Percentiles rank a stretch among this genome's conserved stretches.
Evolutionary conservation across 2,329 filamentous ascomycete species (phyloP).

Genomic region (Fusarium domesticum): DNA sequence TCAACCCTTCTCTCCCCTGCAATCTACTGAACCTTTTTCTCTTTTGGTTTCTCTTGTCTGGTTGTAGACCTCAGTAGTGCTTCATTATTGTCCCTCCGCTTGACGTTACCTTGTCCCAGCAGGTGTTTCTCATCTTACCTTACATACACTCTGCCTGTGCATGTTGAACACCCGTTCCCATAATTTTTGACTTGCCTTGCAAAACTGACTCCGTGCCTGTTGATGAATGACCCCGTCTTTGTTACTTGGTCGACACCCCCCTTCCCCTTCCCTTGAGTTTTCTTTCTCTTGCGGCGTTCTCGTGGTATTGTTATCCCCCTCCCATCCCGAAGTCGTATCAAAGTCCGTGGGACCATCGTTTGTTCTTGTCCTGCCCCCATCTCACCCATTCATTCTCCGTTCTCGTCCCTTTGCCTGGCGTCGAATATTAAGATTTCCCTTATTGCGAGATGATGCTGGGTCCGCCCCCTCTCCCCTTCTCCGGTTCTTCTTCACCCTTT

Average conservation of each 20-base stretch:
- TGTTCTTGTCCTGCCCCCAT: neutral
- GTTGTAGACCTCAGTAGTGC: no score
- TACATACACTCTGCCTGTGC: no score
- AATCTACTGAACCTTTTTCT: no score
- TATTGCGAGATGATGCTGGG: constrained; percentile 27
- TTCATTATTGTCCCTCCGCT: no score
- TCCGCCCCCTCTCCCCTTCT: constrained; percentile 22
- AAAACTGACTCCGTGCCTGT: no score
- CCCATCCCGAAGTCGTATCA: constrained; percentile 12
- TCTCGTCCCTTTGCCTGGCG: constrained; percentile 6
- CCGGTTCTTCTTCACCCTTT: constrained; percentile 3
- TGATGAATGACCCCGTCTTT: no score
- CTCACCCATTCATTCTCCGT: neutral
- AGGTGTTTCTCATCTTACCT: no score
- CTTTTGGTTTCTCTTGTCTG: no score
- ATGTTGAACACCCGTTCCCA: constrained; percentile 17
- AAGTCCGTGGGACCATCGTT: neutral
- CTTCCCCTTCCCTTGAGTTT: no score
- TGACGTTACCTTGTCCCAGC: no score
- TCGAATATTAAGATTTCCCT: constrained; percentile 31
- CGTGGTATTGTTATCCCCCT: neutral
- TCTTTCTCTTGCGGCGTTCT: no score
- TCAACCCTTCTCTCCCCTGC: no score
- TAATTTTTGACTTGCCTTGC: constrained; percentile 7
- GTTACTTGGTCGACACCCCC: constrained; percentile 20